A percentile compares a stretch with the other conserved stretches of the same genome.
phyloP scores from a whole-genome alignment of 495 filamentous ascomycete species.

The Cercophora scortea region DNA sequence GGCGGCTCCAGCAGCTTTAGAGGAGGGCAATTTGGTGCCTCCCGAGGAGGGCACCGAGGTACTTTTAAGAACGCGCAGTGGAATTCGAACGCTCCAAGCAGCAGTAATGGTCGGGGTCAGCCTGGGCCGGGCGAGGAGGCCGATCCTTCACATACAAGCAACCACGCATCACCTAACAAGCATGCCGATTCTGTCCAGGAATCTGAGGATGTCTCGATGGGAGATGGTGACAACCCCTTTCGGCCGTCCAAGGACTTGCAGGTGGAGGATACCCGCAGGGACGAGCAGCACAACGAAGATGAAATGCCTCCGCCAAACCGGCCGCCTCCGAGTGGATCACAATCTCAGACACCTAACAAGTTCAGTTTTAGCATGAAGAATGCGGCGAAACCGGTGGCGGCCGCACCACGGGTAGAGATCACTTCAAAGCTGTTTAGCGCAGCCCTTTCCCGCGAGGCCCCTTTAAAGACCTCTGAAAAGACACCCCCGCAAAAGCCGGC shows the following conservation, averaged over 20 bases:
- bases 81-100: constrained; percentile 13
- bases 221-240: constrained; percentile 55
- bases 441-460: constrained; percentile 28
- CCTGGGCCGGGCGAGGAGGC: constrained; percentile 16
- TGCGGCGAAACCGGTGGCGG: constrained; percentile 49
- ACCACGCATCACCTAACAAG: constrained; percentile 39
- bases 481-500: constrained; percentile 28
- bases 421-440: constrained; percentile 62
- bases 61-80: constrained; percentile 27
- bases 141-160: constrained; percentile 22
- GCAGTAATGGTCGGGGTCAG: constrained; percentile 6
- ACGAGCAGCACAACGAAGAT: constrained; percentile 35
- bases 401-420: constrained; percentile 62
- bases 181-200: constrained; percentile 22
- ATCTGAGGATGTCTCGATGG: constrained; percentile 20
- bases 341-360: constrained; percentile 49
- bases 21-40: constrained; percentile 25
- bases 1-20: constrained; percentile 26
- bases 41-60: constrained; percentile 28
- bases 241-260: constrained; percentile 55
- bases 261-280: constrained; percentile 51
- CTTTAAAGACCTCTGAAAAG: constrained; percentile 16
- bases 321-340: constrained; percentile 28
- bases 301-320: constrained; percentile 6
- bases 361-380: constrained; percentile 85